Percentiles rank a stretch among this genome's conserved stretches.
Evolutionary conservation across 805 yeast species (phyloP).

Genomic region (Grigorovia transvaalensis): DNA sequence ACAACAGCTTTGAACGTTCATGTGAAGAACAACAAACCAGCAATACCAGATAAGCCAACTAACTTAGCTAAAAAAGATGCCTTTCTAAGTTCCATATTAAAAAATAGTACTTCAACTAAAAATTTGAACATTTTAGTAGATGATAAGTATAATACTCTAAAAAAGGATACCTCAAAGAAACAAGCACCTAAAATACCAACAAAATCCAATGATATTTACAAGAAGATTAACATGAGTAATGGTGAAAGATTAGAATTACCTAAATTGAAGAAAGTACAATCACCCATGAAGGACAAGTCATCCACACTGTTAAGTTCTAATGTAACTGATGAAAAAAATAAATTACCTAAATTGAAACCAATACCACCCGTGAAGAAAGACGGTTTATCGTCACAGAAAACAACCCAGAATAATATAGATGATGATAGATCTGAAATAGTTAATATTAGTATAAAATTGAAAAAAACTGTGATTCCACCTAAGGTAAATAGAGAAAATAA

Average conservation of each 20-base stretch:
- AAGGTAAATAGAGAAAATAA: not conserved
- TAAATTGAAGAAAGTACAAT: conserved; percentile 11
- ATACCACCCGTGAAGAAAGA: not conserved
- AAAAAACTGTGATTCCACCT: not conserved
- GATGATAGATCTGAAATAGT: not conserved
- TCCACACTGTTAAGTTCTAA: not conserved
- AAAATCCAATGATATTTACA: conserved; percentile 1
- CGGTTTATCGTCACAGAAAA: not conserved
- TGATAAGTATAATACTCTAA: conserved; percentile 9
- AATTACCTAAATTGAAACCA: not conserved
- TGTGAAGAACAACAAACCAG: conserved; percentile 7
- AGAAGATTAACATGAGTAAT: not conserved
- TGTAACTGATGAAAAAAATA: not conserved
- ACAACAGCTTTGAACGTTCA: not conserved
- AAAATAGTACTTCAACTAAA: conserved; percentile 1
- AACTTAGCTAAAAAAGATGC: not conserved
- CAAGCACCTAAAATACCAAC: conserved; percentile 8
- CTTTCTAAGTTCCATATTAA: not conserved
- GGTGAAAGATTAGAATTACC: conserved; percentile 2
- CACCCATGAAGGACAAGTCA: not conserved
- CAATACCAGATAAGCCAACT: conserved; percentile 10
- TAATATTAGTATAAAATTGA: not conserved
- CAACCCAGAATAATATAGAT: not conserved
- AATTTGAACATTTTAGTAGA: conserved; percentile 5
- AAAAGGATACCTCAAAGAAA: conserved; percentile 11